Evolutionary conservation across 495 filamentous ascomycete genomes (phyloP).

Genomic region (Penicillium pulvis): DNA sequence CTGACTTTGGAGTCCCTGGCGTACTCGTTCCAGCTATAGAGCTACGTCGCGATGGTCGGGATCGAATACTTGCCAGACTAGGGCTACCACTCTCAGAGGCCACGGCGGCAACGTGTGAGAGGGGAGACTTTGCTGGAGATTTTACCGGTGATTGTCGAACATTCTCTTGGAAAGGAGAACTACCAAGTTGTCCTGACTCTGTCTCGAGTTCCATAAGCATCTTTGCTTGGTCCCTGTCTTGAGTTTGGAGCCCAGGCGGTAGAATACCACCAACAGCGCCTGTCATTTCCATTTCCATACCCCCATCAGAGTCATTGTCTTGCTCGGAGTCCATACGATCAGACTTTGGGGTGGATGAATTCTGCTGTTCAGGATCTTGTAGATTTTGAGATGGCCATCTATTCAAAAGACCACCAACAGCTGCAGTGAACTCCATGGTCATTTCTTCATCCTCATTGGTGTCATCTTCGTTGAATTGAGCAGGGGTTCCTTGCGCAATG

Average conservation of each 20-base stretch:
- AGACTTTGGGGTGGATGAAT: conserved; percentile 26
- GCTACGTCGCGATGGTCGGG: conserved; percentile 57
- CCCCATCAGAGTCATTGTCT: conserved; percentile 44
- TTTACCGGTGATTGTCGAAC: conserved; percentile 33
- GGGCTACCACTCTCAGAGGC: conserved; percentile 64
- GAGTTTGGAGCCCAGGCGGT: conserved; percentile 37
- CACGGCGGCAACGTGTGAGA: conserved; percentile 42
- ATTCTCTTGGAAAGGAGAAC: conserved; percentile 54
- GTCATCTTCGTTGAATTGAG: conserved; percentile 37
- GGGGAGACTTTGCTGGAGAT: conserved; percentile 23
- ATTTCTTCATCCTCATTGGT: conserved; percentile 71
- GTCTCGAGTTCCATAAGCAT: conserved; percentile 61
- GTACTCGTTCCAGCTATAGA: conserved; percentile 43
- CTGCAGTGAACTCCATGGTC: conserved; percentile 81
- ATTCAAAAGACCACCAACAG: conserved; percentile 64
- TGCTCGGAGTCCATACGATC: conserved; percentile 36
- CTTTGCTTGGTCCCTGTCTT: conserved; percentile 53
- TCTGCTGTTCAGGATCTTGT: conserved; percentile 29
- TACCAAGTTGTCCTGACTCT: conserved; percentile 54
- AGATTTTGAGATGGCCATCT: conserved; percentile 28
- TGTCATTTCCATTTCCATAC: conserved; percentile 71
- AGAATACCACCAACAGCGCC: conserved; percentile 70
- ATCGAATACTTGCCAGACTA: conserved; percentile 54
- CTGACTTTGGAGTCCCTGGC: conserved; percentile 35
- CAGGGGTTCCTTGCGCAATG: conserved; percentile 45